phyloP scores from a whole-genome alignment of 306 rosid species.

The Abrus precatorius region DNA sequence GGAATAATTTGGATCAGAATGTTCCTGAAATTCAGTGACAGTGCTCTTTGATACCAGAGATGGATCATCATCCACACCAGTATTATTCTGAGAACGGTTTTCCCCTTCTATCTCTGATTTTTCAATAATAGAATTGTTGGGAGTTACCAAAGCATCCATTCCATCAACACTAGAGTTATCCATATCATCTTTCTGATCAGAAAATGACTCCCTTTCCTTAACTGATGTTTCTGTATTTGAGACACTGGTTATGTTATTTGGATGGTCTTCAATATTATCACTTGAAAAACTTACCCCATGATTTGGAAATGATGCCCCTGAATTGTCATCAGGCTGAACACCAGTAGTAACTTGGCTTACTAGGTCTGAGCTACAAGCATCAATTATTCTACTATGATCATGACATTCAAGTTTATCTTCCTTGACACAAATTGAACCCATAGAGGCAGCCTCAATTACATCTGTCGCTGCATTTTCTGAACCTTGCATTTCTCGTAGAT shows the following conservation, averaged over 20 bases:
- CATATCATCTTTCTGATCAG: conserved; percentile 55
- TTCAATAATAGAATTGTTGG: conserved; percentile 49
- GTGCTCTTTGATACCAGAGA: conserved; percentile 51
- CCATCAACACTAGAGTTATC: conserved; percentile 42
- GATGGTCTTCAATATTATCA: conserved; percentile 52
- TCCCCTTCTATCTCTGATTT: conserved; percentile 62
- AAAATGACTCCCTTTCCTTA: conserved; percentile 50
- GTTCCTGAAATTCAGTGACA: conserved; percentile 54
- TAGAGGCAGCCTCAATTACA: conserved; percentile 53
- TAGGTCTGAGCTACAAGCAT: conserved; percentile 56
- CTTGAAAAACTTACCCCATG: conserved; percentile 38
- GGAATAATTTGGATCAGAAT: conserved; percentile 47
- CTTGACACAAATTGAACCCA: conserved; percentile 46
- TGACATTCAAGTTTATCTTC: conserved; percentile 57
- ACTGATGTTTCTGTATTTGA: conserved; percentile 55
- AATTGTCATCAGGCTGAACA: conserved; percentile 47
- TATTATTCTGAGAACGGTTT: conserved; percentile 43
- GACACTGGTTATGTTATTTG: conserved; percentile 45
- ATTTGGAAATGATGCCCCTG: conserved; percentile 49
- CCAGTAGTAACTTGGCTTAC: conserved; percentile 40
- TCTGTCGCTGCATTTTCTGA: conserved; percentile 59
- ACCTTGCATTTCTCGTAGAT: conserved; percentile 50
- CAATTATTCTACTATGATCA: conserved; percentile 47
- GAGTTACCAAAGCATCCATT: conserved; percentile 50
- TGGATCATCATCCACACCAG: conserved; percentile 58